phyloP scores from a whole-genome alignment of 441 rosid genomes.

The Erodium texanum region DNA sequence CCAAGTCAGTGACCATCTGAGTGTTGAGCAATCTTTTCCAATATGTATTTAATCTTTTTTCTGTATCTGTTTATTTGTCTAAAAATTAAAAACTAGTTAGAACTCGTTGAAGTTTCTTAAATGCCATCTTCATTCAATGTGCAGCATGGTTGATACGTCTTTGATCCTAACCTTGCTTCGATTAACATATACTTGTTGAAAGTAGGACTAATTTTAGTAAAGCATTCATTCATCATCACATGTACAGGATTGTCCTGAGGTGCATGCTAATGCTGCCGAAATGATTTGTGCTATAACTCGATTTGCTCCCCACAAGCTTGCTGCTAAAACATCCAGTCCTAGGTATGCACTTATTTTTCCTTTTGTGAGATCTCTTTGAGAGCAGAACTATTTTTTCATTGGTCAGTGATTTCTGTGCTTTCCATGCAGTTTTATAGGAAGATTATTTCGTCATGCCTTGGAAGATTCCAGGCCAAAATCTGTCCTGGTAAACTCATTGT shows the following conservation, averaged over 20 bases:
- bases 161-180: not conserved
- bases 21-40: not conserved
- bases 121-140: not conserved
- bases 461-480: constrained; percentile 87
- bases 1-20: constrained; percentile 2
- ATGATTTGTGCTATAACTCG: constrained; percentile 75
- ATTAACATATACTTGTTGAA: not conserved
- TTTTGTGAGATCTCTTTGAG: not conserved
- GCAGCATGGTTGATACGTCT: not conserved
- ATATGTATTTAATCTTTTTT: not conserved
- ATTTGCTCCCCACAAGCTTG: constrained; percentile 82
- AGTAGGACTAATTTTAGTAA: constrained; percentile 1
- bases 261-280: constrained; percentile 92
- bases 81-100: not conserved
- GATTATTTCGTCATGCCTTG: constrained; percentile 74
- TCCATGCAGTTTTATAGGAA: constrained; percentile 54
- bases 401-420: constrained; percentile 9
- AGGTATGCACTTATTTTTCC: constrained; percentile 33
- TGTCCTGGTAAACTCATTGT: constrained; percentile 77
- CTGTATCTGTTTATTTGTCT: not conserved
- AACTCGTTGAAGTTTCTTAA: not conserved
- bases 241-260: constrained; percentile 78
- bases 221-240: not conserved
- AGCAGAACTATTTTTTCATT: not conserved
- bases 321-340: constrained; percentile 71